Evolutionary conservation across 2,329 filamentous ascomycete genomes (phyloP), one percentile per base, ranked within the genome.

Genomic region (Pezicula rhizophila): DNA sequence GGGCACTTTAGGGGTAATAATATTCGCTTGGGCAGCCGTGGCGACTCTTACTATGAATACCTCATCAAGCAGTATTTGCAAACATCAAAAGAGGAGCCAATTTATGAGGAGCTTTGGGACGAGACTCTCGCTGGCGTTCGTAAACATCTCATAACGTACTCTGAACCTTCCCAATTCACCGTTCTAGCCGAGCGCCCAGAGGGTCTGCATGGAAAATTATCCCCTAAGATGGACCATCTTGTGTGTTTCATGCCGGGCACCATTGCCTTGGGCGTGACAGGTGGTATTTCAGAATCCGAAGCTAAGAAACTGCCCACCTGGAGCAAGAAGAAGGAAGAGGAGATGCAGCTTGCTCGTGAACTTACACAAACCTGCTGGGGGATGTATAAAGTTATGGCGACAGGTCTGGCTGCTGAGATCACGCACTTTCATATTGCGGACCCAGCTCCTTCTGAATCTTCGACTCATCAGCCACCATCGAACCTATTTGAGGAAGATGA

Each of bases 21-120:
- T 63, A 92, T 99, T 61, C 87, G 93, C 15, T 77, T 97, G 18
- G 93, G 93, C 35, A 96, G 89, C 65, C 82, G 93, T 52, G 93
- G 93, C 41, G 93, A 99, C 71, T 96, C 91, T 42, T 99, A 97
- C 70, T 99, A 99, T 70, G 89, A 99, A 70, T 99, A 99, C 66
- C 80, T 99, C 45, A 95, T 97, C 74, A 99, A 99, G 72, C 93
- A 99, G 67, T 97, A 95, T 65, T 76, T 96, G 17, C 93, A 99
- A 68, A 99, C 93, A 11, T 88, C 87, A 49, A 82, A 87, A 64
- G 77, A 91, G 62, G 92, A 99, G 66, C 76, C 82, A 0, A 71
- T 97, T 14, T 99, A 99, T 68, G 76, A 84, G 56, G 87, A 93
- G 12, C 88, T 99, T 83, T 99, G 95, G 91, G 78, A 92, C 35